Base-by-base conservation (phyloP, 371 early-diverging fungal species). In the Mucor racemosus region DNA sequence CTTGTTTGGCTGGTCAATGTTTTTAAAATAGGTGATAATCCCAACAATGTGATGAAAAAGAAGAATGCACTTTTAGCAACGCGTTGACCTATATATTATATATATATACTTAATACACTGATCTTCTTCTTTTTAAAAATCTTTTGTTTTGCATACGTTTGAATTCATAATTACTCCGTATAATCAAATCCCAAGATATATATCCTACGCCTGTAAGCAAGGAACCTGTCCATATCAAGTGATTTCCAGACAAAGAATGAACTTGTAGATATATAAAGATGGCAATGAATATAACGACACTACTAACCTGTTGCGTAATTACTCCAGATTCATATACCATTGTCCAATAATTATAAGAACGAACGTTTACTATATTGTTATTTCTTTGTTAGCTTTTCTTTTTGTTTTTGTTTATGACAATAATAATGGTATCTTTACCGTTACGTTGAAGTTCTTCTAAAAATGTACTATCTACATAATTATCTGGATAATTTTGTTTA, bases 1-100 rank as follows among this genome's bases (percentile, higher is more conserved):
- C 94, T 94, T 7, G 89, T 97, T 67, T 93, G 93, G 64, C 90
- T 86, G 1, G 98, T 99, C 65, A 99, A 78, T 2, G 97, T 99
- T 67, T 91, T 90, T 66, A 98, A 79, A 33, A 97, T 90, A 4
- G 99, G 98, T 3, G 97, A 94, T 4, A 99, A 80, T 0, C 94
- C 94, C 15, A 96, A 81, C 17, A 98, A 71, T 1, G 94, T 87
- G 15, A 89, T 76, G 50, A 90, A 88, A 71, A 97, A 89, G 15
- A 97, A 76, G 1, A 91, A 75, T 9, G 90, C 90, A 60, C 93
- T 88, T 71, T 92, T 94, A 31, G 88, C 80, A 31, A 91, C 88
- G 57, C 80, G 79, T 55, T 79, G 72, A 41, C 87, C 88, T 88
- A 63, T 21, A 11, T 50, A 11, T 21, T 8, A 21, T 11, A 17